Evolutionary conservation across 2,329 filamentous ascomycete species (phyloP).

Genomic region (Raffaelea albimanens): DNA sequence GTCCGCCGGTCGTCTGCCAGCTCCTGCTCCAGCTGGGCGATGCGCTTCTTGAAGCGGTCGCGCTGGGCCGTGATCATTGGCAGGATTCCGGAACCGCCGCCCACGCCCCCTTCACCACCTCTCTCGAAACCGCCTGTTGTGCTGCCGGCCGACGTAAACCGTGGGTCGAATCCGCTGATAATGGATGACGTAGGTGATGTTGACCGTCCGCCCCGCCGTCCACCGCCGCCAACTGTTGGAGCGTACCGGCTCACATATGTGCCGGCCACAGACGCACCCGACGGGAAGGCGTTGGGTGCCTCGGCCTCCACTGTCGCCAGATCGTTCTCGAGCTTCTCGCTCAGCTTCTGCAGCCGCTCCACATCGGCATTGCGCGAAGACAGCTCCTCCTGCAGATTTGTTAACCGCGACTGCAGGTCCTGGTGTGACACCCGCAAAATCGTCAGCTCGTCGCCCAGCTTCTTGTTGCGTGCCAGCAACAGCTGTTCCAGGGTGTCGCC

Average conservation of each 20-base stretch:
- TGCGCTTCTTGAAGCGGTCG: slow-evolving; percentile 96
- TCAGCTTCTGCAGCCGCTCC: slow-evolving; percentile 74
- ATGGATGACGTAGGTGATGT: slow-evolving; percentile 94
- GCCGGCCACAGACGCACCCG: slow-evolving; percentile 84
- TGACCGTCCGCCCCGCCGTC: slow-evolving; percentile 47
- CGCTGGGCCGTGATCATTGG: slow-evolving; percentile 98
- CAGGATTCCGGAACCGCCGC: slow-evolving; percentile 75
- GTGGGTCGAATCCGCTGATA: slow-evolving; percentile 88
- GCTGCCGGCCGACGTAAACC: slow-evolving; percentile 23
- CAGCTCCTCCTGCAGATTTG: slow-evolving; percentile 74
- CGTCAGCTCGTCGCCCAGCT: slow-evolving; percentile 86
- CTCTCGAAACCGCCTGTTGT: neutral
- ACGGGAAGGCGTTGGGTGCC: slow-evolving; percentile 73
- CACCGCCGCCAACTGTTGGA: slow-evolving; percentile 47
- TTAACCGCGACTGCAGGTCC: slow-evolving; percentile 73
- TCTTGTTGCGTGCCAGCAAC: slow-evolving; percentile 88
- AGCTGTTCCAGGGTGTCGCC: slow-evolving; percentile 85
- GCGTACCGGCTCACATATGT: slow-evolving; percentile 79
- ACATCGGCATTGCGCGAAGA: slow-evolving; percentile 77
- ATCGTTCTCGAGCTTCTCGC: slow-evolving; percentile 85
- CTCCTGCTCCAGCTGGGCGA: slow-evolving; percentile 81
- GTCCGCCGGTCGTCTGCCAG: slow-evolving; percentile 74
- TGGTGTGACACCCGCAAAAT: slow-evolving; percentile 89
- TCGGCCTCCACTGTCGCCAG: slow-evolving; percentile 81
- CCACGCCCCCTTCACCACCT: slow-evolving; percentile 32